A percentile compares a stretch with the other conserved stretches of the same genome.
phyloP scores from a whole-genome alignment of 164 flowering plant genomes.

The Euptelea pleiosperma region DNA sequence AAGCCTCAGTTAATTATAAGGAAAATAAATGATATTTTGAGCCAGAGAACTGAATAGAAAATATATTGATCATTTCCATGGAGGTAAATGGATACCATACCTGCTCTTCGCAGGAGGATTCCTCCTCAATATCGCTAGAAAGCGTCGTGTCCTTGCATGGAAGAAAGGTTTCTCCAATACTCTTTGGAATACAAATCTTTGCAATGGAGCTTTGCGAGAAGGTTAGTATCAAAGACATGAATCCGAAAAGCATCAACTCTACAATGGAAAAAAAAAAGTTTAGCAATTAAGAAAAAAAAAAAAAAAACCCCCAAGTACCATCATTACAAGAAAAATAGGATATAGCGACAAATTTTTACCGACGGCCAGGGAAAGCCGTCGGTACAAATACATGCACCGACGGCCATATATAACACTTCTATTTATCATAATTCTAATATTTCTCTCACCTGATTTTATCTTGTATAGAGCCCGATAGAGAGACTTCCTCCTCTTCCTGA shows the following conservation, averaged over 20 bases:
- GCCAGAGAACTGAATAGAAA: too few species aligned
- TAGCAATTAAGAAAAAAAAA: not conserved
- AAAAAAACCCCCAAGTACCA: not conserved
- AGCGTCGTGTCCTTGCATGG: slow-evolving; percentile 32
- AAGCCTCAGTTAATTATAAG: too few species aligned
- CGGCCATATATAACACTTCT: too few species aligned
- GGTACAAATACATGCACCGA: too few species aligned
- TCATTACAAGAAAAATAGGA: too few species aligned
- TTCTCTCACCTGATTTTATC: slow-evolving; percentile 47
- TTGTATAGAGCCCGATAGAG: slow-evolving; percentile 51
- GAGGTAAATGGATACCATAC: too few species aligned
- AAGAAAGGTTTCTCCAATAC: slow-evolving; percentile 36
- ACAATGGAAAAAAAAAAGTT: not conserved
- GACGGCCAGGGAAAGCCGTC: too few species aligned
- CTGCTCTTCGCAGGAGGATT: slow-evolving; percentile 37
- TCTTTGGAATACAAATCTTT: slow-evolving; percentile 46
- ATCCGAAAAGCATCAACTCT: slow-evolving; percentile 68
- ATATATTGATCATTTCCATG: too few species aligned
- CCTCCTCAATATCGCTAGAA: slow-evolving; percentile 30
- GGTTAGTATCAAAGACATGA: slow-evolving; percentile 50
- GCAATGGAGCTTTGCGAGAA: slow-evolving; percentile 38
- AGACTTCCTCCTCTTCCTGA: slow-evolving; percentile 37
- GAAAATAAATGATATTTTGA: too few species aligned
- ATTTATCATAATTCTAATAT: not conserved
- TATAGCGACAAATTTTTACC: too few species aligned